Evolutionary conservation across 2,329 filamentous ascomycete species (phyloP).

Genomic region (Intubia oerlemansii): DNA sequence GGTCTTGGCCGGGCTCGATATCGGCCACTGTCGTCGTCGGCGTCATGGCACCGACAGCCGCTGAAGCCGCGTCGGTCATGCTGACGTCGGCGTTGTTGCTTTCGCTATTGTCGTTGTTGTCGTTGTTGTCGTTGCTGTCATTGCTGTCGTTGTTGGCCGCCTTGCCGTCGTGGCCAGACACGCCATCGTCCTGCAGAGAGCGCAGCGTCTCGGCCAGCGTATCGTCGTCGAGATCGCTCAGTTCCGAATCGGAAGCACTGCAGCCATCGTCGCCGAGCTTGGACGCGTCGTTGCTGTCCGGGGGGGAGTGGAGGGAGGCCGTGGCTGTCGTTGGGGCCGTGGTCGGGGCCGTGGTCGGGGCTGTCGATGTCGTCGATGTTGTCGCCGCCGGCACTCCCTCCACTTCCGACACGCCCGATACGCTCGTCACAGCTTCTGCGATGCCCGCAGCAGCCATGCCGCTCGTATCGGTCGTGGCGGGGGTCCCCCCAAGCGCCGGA

Average conservation of each 20-base stretch:
- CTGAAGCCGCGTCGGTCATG: background rate
- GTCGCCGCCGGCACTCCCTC: too few species aligned
- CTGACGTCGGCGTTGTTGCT: background rate
- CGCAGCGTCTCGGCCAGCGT: slow-evolving; percentile 19
- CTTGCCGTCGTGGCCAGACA: slow-evolving; percentile 9
- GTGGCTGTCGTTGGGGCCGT: slow-evolving; percentile 9
- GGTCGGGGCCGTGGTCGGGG: slow-evolving; percentile 1
- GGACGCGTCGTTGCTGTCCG: slow-evolving; percentile 38
- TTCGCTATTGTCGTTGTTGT: too few species aligned
- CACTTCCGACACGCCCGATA: too few species aligned
- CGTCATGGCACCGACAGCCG: background rate
- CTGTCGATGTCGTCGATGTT: slow-evolving; percentile 7
- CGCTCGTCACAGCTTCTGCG: too few species aligned
- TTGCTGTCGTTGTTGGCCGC: too few species aligned
- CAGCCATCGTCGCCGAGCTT: slow-evolving; percentile 36
- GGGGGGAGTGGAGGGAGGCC: slow-evolving; percentile 33
- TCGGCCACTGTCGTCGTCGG: slow-evolving; percentile 4
- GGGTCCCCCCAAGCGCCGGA: slow-evolving; percentile 18
- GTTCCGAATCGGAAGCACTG: slow-evolving; percentile 34
- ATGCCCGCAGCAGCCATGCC: too few species aligned
- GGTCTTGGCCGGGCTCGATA: slow-evolving; percentile 1
- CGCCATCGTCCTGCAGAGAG: slow-evolving; percentile 7
- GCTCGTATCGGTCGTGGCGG: slow-evolving; percentile 5
- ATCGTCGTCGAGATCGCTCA: slow-evolving; percentile 44
- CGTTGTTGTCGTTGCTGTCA: too few species aligned